Evolutionary conservation across 805 yeast species (phyloP), one percentile per base, ranked within the genome.

Genomic region (Ogataea populi-albae): DNA sequence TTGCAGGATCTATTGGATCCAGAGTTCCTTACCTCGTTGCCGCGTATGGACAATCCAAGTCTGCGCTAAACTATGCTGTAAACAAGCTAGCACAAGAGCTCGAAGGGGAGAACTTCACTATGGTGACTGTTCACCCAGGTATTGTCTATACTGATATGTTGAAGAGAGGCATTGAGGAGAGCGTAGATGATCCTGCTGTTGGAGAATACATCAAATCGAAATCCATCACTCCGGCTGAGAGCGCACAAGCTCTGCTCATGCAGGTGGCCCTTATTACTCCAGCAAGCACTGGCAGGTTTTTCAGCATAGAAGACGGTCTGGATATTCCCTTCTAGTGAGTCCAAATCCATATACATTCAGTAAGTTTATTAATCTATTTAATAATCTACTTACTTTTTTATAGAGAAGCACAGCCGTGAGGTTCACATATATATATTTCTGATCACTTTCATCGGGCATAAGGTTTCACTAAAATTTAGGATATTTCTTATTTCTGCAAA

Each of bases 1-100:
- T 45, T 4, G 47, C 52, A 20, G 66, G 59, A 1, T 58, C 64
- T 4, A 43, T 54, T 24, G 51, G 49, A 6, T 46, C 37, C 4
- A 47, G 38, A 23, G 41, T 59, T 5, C 55, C 60, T 4, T 10
- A 44, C 8, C 37, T 44, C 5, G 24, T 37, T 6, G 29, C 39
- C 31, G 51, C 60, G 7, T 65, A 65, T 38, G 62, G 61, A 11
- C 51, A 54, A 5, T 64, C 71, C 5, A 66, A 68, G 40, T 62
- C 65, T 3, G 66, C 65, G 1, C 32, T 63, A 15, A 64, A 64
- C 47, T 46, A 46, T 36, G 14, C 54, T 9, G 48, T 51, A 18
- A 57, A 47, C 28, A 44, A 44, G 19, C 35, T 64, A 22, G 46
- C 57, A 18, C 30, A 42, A 33, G 65, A 62, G 19, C 31, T 52